A percentile compares a stretch with the other conserved stretches of the same genome.
Evolutionary conservation across 192 early-diverging fungal species (phyloP).

Genomic region (Podila clonocystis): DNA sequence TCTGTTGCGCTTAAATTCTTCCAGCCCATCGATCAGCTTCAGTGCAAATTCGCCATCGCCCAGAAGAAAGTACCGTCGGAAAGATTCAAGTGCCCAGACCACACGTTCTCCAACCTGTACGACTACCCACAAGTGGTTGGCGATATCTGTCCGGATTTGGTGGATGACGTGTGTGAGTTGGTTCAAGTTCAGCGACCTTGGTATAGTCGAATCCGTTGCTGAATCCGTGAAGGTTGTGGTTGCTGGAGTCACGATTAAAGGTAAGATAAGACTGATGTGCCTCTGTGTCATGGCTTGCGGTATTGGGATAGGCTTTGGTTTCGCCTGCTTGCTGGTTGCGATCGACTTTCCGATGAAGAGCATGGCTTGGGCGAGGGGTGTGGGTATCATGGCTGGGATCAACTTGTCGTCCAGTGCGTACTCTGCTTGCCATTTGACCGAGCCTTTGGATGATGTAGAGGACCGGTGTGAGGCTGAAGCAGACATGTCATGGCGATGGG

Average conservation of each 20-base stretch:
- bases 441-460: constrained; percentile 14
- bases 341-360: constrained; percentile 77
- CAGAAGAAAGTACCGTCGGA: constrained; percentile 68
- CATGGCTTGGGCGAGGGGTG: constrained; percentile 62
- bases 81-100: constrained; percentile 65
- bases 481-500: neutral
- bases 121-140: constrained; percentile 69
- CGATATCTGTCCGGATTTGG: constrained; percentile 63
- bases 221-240: constrained; percentile 16
- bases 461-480: neutral
- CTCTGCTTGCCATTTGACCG: constrained; percentile 56
- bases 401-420: constrained; percentile 56
- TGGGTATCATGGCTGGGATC: constrained; percentile 65
- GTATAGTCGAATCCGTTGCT: constrained; percentile 38
- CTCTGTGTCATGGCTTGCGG: constrained; percentile 24
- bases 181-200: constrained; percentile 48
- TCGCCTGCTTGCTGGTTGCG: constrained; percentile 58
- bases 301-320: constrained; percentile 40
- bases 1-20: constrained; percentile 49
- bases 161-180: constrained; percentile 45
- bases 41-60: constrained; percentile 70
- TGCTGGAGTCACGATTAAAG: constrained; percentile 13
- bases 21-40: constrained; percentile 65
- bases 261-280: constrained; percentile 25
- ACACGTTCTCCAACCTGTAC: constrained; percentile 73